These are phyloP conservation scores for Wickerhamomyces canadensis DNA, from an alignment of 805 yeast species.

Conservation along the genomic window DNA sequence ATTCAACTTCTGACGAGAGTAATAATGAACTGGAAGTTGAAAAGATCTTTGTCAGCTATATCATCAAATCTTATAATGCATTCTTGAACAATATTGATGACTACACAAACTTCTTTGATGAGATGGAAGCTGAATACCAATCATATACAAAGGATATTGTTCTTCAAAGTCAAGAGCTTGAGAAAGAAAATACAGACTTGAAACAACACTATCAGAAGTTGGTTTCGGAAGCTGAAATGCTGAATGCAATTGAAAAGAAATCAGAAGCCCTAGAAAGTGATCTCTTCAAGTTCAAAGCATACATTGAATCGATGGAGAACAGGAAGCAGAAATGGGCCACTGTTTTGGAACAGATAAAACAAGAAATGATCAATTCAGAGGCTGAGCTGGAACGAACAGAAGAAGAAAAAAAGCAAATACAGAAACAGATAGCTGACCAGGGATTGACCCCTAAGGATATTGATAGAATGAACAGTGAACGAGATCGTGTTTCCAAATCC, in stretches of 20 bases:
- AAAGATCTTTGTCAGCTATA: slow-evolving; percentile 51
- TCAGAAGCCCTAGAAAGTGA: slow-evolving; percentile 65
- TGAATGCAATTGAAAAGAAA: slow-evolving; percentile 50
- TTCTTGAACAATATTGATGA: slow-evolving; percentile 64
- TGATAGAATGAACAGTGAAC: slow-evolving; percentile 55
- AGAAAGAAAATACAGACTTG: slow-evolving; percentile 35
- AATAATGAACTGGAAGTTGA: slow-evolving; percentile 31
- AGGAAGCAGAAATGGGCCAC: slow-evolving; percentile 60
- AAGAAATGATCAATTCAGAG: slow-evolving; percentile 44
- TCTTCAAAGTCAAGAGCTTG: slow-evolving; percentile 37
- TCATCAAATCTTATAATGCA: slow-evolving; percentile 59
- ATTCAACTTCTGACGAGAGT: slow-evolving; percentile 26
- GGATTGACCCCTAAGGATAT: slow-evolving; percentile 61
- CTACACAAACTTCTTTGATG: slow-evolving; percentile 46
- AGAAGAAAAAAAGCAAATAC: slow-evolving; percentile 35
- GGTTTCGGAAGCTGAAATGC: slow-evolving; percentile 37
- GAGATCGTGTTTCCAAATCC: slow-evolving; percentile 50
- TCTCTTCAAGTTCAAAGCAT: slow-evolving; percentile 62
- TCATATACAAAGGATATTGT: slow-evolving; percentile 44
- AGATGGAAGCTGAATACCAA: slow-evolving; percentile 52
- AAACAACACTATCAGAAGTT: slow-evolving; percentile 35
- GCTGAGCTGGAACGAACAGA: slow-evolving; percentile 37
- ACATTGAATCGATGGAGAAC: slow-evolving; percentile 60
- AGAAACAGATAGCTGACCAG: slow-evolving; percentile 40
- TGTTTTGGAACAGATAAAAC: slow-evolving; percentile 49